Evolutionary conservation across 1,284 basidiomycete genomes (phyloP), one percentile per base, ranked within the genome.

Genomic region (Trametes versicolor): DNA sequence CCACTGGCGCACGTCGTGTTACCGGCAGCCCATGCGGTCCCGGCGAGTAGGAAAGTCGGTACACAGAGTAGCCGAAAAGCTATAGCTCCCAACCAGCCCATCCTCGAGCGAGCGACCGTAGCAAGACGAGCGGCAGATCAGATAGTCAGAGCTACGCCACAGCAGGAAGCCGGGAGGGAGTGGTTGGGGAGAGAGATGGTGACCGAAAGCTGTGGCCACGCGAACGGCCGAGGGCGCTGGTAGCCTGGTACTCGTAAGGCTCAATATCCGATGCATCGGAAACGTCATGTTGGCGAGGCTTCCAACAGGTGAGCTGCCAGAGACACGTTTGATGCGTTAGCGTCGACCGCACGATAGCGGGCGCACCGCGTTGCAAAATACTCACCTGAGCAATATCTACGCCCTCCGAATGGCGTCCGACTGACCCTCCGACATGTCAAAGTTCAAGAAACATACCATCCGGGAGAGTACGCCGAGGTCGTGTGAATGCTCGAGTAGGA

Each of bases 1-100:
- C 39, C 34, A 39, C 66, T 65, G 15, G 67, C 66, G 37, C 69
- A 70, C 21, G 68, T 68, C 9, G 66, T 70, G 27, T 69, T 66
- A 1, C 67, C 67, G 7, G 67, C 29, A 32, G 29, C 53, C 50
- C 50, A 34, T 19, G 29, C 50, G 2, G 29, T n/a, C 13, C 29
- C 27, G 13, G 29, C 50, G 5, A 51, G 50, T 32, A 36, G 19
- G 8, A 51, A 7, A n/a, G 29, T 29, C 9, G 29, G 21, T 17
- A 8, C 19, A 15, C 23, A 23, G 23, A 19, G n/a, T 27, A 45
- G 8, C n/a, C 12, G 39, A 19, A 21, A 17, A 37, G 39, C 15
- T 9, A 25, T 4, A 54, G n/a, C 21, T 25, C 27, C 50, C 10
- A 17, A 25, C 50, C 50, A 7, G 29, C 12, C 32, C 50, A 51